Conservation (phyloP, 371 early-diverging fungal species). For the Mucor indicus region DNA sequence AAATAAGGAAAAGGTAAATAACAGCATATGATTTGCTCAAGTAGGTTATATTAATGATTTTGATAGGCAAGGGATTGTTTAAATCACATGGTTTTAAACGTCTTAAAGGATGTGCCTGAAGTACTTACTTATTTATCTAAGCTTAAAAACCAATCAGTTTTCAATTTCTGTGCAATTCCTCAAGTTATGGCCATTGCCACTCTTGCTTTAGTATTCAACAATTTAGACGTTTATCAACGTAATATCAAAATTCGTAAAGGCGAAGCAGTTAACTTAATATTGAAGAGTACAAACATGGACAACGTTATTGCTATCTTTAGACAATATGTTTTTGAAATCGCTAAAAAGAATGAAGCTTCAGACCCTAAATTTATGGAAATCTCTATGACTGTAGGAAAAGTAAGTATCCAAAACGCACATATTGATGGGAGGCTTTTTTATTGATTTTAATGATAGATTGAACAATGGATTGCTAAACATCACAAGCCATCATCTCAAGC, state of each 20-base stretch:
- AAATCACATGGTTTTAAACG: slow-evolving; percentile 85
- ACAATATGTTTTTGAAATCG: slow-evolving; percentile 61
- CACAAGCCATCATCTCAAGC: slow-evolving; percentile 13
- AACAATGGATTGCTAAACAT: slow-evolving; percentile 41
- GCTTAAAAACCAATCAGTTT: slow-evolving; percentile 76
- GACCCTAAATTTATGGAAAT: slow-evolving; percentile 75
- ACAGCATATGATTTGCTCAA: too few relatives aligned
- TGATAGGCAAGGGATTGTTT: slow-evolving; percentile 66
- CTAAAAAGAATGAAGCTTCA: slow-evolving; percentile 60
- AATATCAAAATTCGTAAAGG: slow-evolving; percentile 96
- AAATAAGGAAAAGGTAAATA: slow-evolving; percentile 50
- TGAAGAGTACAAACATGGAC: slow-evolving; percentile 53
- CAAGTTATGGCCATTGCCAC: slow-evolving; percentile 98
- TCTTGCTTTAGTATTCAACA: slow-evolving; percentile 82
- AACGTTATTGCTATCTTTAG: slow-evolving; percentile 66
- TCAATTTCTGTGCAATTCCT: slow-evolving; percentile 96
- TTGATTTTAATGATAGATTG: slow-evolving; percentile 26
- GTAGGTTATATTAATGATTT: not conserved
- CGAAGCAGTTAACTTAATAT: slow-evolving; percentile 80
- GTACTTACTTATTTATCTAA: slow-evolving; percentile 81
- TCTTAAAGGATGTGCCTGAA: slow-evolving; percentile 81
- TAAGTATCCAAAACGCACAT: slow-evolving; percentile 8
- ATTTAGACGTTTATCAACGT: slow-evolving; percentile 69
- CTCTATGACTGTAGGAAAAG: slow-evolving; percentile 56
- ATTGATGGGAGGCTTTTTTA: too few relatives aligned